These are phyloP conservation scores for Hevea brasiliensis DNA, from an alignment of 345 rosid species.

Conservation along the genomic window DNA sequence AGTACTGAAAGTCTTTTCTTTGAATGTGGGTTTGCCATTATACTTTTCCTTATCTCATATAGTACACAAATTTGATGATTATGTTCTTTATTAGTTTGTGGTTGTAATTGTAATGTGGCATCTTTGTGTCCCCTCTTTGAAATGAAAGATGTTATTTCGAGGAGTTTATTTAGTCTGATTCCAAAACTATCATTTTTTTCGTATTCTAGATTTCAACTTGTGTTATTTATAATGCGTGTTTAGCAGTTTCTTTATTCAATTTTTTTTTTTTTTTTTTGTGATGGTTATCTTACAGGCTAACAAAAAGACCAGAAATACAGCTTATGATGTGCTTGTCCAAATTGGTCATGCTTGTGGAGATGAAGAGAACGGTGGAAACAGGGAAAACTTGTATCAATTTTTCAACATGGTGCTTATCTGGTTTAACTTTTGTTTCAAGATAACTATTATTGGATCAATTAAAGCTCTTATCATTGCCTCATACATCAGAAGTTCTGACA, in stretches of 20 bases:
- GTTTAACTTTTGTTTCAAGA: background rate
- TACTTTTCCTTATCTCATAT: background rate
- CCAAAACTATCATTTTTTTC: background rate
- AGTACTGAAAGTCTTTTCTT: background rate
- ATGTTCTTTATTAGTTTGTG: background rate
- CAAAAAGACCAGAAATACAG: slow-evolving; percentile 90
- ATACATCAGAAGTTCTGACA: slow-evolving; percentile 2
- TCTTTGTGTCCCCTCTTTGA: background rate
- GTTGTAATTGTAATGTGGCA: background rate
- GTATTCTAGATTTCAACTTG: background rate
- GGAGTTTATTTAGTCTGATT: background rate
- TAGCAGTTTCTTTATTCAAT: too few species aligned
- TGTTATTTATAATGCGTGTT: background rate
- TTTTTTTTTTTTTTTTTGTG: slow-evolving; percentile 2
- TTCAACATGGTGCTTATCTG: slow-evolving; percentile 66
- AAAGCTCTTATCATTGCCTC: slow-evolving; percentile 4
- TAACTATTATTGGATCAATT: background rate
- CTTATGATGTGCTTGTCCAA: slow-evolving; percentile 89
- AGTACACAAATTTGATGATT: background rate
- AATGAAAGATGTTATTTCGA: background rate
- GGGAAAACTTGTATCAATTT: slow-evolving; percentile 65
- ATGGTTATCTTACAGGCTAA: slow-evolving; percentile 55
- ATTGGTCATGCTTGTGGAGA: slow-evolving; percentile 91
- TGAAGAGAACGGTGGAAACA: slow-evolving; percentile 78
- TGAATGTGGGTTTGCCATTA: background rate